Evolutionary conservation across 192 early-diverging fungal species (phyloP).

Genomic region (Coemansia aciculifera): DNA sequence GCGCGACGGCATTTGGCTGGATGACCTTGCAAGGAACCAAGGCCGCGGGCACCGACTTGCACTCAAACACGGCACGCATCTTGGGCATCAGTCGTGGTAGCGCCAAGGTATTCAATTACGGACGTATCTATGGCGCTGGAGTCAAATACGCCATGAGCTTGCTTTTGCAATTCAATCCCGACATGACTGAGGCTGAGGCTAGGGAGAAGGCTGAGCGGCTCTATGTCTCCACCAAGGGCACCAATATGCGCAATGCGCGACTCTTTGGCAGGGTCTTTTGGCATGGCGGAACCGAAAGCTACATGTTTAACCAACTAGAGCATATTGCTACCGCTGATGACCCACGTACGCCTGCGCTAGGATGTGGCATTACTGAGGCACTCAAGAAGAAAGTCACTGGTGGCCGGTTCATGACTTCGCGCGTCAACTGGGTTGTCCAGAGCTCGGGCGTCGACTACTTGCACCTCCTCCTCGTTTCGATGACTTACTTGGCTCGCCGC

Average conservation of each 20-base stretch:
- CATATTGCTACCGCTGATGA: conserved; percentile 68
- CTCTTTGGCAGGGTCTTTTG: conserved; percentile 61
- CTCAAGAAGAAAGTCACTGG: conserved; percentile 63
- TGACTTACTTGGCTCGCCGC: conserved; percentile 77
- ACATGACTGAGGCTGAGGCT: conserved; percentile 66
- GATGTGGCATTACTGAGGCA: conserved; percentile 86
- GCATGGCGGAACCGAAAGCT: conserved; percentile 89
- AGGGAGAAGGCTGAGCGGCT: conserved; percentile 65
- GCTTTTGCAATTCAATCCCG: conserved; percentile 76
- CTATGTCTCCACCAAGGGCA: conserved; percentile 84
- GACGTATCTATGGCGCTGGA: conserved; percentile 94
- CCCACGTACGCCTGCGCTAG: conserved; percentile 83
- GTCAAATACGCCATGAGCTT: conserved; percentile 77
- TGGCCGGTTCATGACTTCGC: conserved; percentile 74
- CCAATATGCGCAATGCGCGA: conserved; percentile 42
- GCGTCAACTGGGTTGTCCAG: conserved; percentile 98
- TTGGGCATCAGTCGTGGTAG: conserved; percentile 82
- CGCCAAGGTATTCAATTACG: conserved; percentile 96
- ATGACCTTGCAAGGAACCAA: conserved; percentile 98
- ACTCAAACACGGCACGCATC: conserved; percentile 88
- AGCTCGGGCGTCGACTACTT: conserved; percentile 97
- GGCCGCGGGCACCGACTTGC: conserved; percentile 82
- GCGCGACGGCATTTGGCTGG: conserved; percentile 91
- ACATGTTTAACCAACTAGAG: conserved; percentile 94
- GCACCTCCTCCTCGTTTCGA: conserved; percentile 85